A percentile compares a stretch with the other conserved stretches of the same genome.
These are phyloP conservation scores for Sutorius eximius DNA, from an alignment of 1,284 basidiomycete genomes.

Conservation along the genomic window DNA sequence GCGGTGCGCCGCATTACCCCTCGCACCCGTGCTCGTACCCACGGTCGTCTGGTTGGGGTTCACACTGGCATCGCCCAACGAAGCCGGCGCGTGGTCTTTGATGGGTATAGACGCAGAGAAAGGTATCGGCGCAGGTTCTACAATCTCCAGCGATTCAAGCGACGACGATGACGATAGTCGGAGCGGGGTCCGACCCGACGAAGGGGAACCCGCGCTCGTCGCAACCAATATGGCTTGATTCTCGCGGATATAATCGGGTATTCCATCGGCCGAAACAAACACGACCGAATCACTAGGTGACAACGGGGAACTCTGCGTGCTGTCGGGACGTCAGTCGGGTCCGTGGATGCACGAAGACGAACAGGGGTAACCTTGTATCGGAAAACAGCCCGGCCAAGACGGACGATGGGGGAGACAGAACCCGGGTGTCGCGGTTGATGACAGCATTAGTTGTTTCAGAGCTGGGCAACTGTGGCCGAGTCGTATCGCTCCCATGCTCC, in stretches of 20 bases:
- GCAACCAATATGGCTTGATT: conserved; percentile 34
- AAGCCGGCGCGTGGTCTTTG: background rate
- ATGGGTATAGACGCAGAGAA: background rate
- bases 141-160: conserved; percentile 11
- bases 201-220: conserved; percentile 29
- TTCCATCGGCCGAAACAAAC: conserved; percentile 31
- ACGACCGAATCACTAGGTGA: conserved; percentile 28
- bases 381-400: conserved; percentile 12
- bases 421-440: conserved; percentile 4
- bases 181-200: conserved; percentile 21
- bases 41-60: background rate
- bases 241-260: conserved; percentile 34
- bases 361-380: conserved; percentile 18
- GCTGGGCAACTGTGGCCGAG: background rate
- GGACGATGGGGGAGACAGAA: conserved; percentile 13
- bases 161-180: conserved; percentile 22
- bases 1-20: conserved; percentile 1
- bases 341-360: too few relatives aligned
- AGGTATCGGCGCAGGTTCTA: background rate
- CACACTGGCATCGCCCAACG: background rate
- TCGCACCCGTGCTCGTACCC: background rate
- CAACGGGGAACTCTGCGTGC: conserved; percentile 10
- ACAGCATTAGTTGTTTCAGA: conserved; percentile 1
- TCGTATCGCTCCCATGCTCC: conserved; percentile 28
- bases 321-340: conserved; percentile 4